Conservation (phyloP, 1,284 basidiomycete species). For the Ceratobasidium sp. region DNA sequence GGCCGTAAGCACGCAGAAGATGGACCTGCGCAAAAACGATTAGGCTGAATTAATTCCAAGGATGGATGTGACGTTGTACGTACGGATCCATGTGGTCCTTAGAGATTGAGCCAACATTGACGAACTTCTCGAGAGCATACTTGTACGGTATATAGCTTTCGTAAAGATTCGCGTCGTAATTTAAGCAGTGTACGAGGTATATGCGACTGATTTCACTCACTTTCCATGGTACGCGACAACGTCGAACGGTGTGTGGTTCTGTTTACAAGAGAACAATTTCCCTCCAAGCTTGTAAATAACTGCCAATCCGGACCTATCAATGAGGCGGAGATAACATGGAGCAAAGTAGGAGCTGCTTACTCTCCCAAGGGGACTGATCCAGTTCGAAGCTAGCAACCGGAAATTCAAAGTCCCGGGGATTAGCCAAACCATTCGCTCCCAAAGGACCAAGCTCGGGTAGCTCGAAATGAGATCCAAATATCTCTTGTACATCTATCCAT, state of each 20-base stretch:
- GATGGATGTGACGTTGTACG: not conserved
- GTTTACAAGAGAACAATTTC: slow-evolving; percentile 67
- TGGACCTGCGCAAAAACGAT: slow-evolving; percentile 53
- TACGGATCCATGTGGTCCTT: slow-evolving; percentile 73
- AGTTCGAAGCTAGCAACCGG: slow-evolving; percentile 74
- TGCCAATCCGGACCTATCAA: slow-evolving; percentile 49
- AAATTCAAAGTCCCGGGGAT: slow-evolving; percentile 72
- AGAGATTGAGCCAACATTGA: slow-evolving; percentile 73
- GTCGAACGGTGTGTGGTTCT: slow-evolving; percentile 78
- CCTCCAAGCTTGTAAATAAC: slow-evolving; percentile 72
- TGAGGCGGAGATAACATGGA: slow-evolving; percentile 22
- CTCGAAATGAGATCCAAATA: slow-evolving; percentile 73
- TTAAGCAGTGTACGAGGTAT: not conserved
- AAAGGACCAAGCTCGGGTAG: slow-evolving; percentile 77
- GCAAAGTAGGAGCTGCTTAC: slow-evolving; percentile 57
- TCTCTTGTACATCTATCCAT: slow-evolving; percentile 67
- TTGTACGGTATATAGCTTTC: slow-evolving; percentile 78
- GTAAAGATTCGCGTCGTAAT: not conserved
- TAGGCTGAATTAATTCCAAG: not conserved
- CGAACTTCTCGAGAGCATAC: slow-evolving; percentile 75
- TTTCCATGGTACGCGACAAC: slow-evolving; percentile 79
- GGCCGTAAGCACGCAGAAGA: slow-evolving; percentile 74
- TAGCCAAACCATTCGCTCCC: slow-evolving; percentile 73
- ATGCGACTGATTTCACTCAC: slow-evolving; percentile 57
- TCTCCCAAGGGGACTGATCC: slow-evolving; percentile 70